Base-by-base conservation (phyloP, 2,329 filamentous ascomycete species). In the Orbilia brochopaga region DNA sequence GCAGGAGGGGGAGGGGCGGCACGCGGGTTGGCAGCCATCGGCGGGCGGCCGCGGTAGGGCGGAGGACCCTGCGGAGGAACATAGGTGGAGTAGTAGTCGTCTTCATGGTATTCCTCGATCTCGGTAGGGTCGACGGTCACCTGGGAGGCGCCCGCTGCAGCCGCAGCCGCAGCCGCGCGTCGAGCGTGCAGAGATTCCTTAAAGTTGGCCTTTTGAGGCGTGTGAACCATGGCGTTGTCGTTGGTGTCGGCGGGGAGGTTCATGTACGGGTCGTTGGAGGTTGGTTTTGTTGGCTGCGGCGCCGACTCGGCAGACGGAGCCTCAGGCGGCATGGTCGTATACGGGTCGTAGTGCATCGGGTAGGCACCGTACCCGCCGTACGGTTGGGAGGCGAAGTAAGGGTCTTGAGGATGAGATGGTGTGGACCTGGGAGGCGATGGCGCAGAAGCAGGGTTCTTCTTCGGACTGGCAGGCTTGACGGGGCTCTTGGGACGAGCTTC, bases 151-250 rank as follows among this genome's bases (percentile, higher is more conserved):
- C 40, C 52, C 1, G 59, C 59, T 17, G 57, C 62, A 52, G 55
- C 65, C 7, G 66, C 66, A 40, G 66, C 66, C 32, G 65, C 65
- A 48, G 65, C 65, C 40, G 54, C 66, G 48, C 66, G 66, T 55
- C 66, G 59, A 37, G 66, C 66, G 17, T 70, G 66, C 54, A 70
- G 23, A 4, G 66, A 70, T 55, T 70, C 66, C 59, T 70, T 70
- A 40, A 70, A 70, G 37, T 44, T 60, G n/a, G 66, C 50, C 42
- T 70, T 70, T 46, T 70, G 66, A n/a, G 66, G 66, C 3, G 66
- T 70, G 30, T 70, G 66, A 3, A 70, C 66, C 66, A 70, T 70
- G 46, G 66, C 66, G 30, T 35, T 59, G 10, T 70, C 66, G 5
- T 24, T 17, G 32, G 54, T 50, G 44, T 70, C 59, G 44, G 35